These are phyloP conservation scores for Phytopythium cucurbitacearum DNA, from an alignment of 352 stramenopile species.

Conservation along the genomic window DNA sequence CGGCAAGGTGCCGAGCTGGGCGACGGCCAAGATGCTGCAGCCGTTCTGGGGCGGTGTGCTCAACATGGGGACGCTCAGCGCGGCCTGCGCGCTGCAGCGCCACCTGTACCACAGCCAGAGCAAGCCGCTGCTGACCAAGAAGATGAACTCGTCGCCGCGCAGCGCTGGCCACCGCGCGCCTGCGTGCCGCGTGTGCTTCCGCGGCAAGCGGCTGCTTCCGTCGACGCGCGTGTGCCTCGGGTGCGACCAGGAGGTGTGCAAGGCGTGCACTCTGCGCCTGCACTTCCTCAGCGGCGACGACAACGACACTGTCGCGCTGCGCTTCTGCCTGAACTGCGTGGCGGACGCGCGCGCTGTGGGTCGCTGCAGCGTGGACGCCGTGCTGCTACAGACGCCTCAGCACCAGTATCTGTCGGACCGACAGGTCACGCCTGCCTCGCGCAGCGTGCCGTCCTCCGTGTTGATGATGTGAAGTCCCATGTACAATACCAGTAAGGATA, in stretches of 20 bases:
- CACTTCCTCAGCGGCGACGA: conserved; percentile 13
- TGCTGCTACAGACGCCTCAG: neutral
- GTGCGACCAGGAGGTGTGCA: conserved; percentile 14
- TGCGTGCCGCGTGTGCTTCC: conserved; percentile 21
- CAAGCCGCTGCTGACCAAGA: conserved; percentile 2
- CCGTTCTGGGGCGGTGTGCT: conserved; percentile 20
- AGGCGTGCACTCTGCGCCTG: conserved; percentile 15
- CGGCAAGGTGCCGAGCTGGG: conserved; percentile 19
- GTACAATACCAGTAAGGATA: too few species aligned
- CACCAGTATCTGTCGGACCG: too few species aligned
- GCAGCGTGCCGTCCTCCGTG: too few species aligned
- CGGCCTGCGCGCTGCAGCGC: conserved; percentile 17
- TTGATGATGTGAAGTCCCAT: too few species aligned
- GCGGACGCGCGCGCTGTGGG: conserved; percentile 8
- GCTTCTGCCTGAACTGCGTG: conserved; percentile 19
- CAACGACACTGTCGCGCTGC: conserved; percentile 4
- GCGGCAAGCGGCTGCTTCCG: conserved; percentile 22
- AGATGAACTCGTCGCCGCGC: conserved; percentile 1
- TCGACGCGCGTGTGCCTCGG: conserved; percentile 8
- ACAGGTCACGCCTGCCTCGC: too few species aligned
- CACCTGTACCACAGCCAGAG: conserved; percentile 13
- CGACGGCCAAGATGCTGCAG: conserved; percentile 22
- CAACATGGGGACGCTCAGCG: conserved; percentile 19
- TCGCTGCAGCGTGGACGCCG: conserved; percentile 1
- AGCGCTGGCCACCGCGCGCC: conserved; percentile 2